Base-by-base conservation (phyloP, 2,329 filamentous ascomycete species). In the Trichoderma cornu-damae region DNA sequence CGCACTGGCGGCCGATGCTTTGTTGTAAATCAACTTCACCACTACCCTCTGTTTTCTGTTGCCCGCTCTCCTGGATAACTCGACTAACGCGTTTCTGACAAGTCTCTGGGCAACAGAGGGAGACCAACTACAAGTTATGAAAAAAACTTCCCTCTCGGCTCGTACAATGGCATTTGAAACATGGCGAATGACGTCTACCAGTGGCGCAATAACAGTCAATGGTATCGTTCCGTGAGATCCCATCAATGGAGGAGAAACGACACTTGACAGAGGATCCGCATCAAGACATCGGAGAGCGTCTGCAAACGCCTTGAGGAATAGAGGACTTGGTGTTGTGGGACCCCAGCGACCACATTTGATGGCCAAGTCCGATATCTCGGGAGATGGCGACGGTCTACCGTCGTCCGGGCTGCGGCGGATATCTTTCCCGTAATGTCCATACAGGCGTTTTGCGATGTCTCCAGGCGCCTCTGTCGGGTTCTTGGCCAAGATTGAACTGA, bases 111-210 rank as follows among this genome's bases (percentile, higher is more conserved):
- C 86, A 7, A 85, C 77, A 0, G 87, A 87, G 40, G 84, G 78
- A 59, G 86, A 80, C 89, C 89, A 91, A 65, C 84, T 89, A 64
- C 89, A 90, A 0, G 89, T 92, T 0, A 85, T 85, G 8, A 92
- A 74, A 57, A 88, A 84, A 0, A 93, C 83, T 64, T 93, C 89
- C 32, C 79, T 80, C 64, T 89, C 79, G 0, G 89, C 89, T 3
- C 85, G 78, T 2, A 80, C 87, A 32, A 93, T 92, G 18, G 89
- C 75, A 63, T 92, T 91, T 1, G 87, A 83, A 73, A 89, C 87
- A 68, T 92, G 88, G 1, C 87, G 79, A 60, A 82, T 83, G 26
- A 91, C 82, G 67, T 92, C 88, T 0, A 85, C 63, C 34, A 72
- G 47, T 0, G 70, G 70, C 6, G 70, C 67, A 28, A 92, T 83